Percentiles rank a stretch among this genome's conserved stretches.
Evolutionary conservation across 2,329 filamentous ascomycete genomes (phyloP).

Genomic region (Cordyceps cicadae): DNA sequence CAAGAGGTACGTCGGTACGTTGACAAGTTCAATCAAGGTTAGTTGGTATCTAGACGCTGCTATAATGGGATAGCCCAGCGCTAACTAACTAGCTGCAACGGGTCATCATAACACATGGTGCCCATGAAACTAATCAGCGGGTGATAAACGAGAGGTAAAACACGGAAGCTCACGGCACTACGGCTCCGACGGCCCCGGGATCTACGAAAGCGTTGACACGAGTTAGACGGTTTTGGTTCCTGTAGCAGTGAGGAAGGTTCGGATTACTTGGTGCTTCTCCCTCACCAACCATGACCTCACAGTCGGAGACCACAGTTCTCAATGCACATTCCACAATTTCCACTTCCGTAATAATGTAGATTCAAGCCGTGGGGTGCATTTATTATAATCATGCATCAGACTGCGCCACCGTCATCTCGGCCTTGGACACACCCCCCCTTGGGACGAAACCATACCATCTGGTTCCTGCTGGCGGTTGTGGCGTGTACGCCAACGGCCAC

Average conservation of each 20-base stretch:
- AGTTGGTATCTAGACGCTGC: no score
- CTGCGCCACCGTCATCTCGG: slow-evolving; percentile 8
- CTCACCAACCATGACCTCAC: background rate
- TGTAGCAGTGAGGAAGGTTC: background rate
- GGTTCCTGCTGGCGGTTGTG: background rate
- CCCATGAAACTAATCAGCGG: background rate
- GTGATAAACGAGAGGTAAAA: background rate
- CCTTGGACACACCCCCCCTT: background rate
- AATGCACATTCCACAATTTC: no score
- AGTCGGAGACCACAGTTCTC: background rate
- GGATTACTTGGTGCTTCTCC: background rate
- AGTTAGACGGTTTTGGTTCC: background rate
- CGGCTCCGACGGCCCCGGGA: background rate
- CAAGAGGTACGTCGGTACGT: no score
- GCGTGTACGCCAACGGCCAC: background rate
- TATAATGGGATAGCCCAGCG: background rate
- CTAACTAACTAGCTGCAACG: background rate
- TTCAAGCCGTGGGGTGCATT: background rate
- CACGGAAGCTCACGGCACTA: background rate
- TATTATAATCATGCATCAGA: background rate
- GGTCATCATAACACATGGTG: background rate
- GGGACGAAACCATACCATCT: background rate
- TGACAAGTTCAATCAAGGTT: no score
- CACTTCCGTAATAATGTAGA: no score
- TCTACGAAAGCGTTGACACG: background rate